Evolutionary conservation across 495 filamentous ascomycete species (phyloP), one percentile per base, ranked within the genome.

Genomic region (Tuber brumale): DNA sequence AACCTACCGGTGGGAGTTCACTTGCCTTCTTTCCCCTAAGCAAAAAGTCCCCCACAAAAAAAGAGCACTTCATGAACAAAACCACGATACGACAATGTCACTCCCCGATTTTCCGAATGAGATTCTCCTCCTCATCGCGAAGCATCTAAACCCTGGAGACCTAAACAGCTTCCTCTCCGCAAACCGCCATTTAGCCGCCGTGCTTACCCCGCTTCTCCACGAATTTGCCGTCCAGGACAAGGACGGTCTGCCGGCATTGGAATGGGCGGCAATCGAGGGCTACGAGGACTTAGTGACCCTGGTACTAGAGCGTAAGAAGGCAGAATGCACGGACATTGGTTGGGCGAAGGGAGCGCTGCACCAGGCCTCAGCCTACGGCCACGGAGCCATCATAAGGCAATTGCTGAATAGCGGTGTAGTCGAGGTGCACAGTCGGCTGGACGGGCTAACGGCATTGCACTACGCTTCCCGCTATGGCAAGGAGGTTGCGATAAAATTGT

Each of bases 211-310:
- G 27, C 57, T 66, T 35, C 57, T 66, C 57, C 57, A 66, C 57
- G 57, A 66, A 27, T 7, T 66, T 35, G 57, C 57, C 27, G 57
- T 66, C 57, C 57, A 66, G 27, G 57, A 66, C 57, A 66, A 66
- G 57, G 57, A 66, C 27, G 57, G 57, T 35, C 57, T 66, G 57
- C 57, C 57, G 57, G 57, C 57, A 7, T 35, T 66, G 57, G 57
- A 66, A 66, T 66, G 57, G 57, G 57, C 57, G 57, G 57, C 57
- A 66, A 66, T 66, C 57, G 57, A 66, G 18, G 57, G 57, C 57
- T 66, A 66, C 27, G 57, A 66, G 27, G 27, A 19, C 57, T 66
- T 66, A 16, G 57, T 66, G 27, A 35, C 27, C 57, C 57, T 66
- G 16, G 27, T 66, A 14, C 57, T 66, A 27, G 14, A 66, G 57